Evolutionary conservation across 1,284 basidiomycete species (phyloP).

Genomic region (Trichosporon sp.): DNA sequence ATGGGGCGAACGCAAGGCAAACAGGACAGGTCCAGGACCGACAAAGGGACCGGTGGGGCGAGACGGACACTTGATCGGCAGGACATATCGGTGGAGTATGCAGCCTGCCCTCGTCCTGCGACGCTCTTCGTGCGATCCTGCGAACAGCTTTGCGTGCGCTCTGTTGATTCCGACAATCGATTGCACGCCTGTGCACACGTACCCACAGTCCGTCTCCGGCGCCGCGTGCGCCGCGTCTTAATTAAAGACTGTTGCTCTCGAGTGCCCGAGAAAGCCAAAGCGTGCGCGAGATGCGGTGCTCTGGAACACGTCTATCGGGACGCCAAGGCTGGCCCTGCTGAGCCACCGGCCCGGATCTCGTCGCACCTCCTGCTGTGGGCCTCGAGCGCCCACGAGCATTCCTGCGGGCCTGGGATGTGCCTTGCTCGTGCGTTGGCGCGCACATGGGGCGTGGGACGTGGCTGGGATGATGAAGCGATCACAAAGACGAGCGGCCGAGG

Average conservation of each 20-base stretch:
- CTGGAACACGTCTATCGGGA: neutral
- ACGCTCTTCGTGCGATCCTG: no score
- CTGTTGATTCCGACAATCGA: neutral
- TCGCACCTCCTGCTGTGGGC: no score
- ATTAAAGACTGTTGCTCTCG: neutral
- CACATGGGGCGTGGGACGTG: no score
- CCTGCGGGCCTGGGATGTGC: no score
- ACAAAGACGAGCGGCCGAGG: no score
- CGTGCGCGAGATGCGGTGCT: neutral
- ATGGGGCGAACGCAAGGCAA: neutral
- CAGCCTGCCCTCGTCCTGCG: no score
- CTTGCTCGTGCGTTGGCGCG: no score
- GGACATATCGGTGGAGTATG: neutral
- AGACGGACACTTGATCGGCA: neutral
- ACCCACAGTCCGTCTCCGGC: neutral
- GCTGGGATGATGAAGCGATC: no score
- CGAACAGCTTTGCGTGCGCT: neutral
- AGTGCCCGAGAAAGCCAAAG: neutral
- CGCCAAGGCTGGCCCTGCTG: neutral
- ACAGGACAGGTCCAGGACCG: neutral
- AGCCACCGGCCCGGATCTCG: neutral
- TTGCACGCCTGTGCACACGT: no score
- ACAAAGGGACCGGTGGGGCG: neutral
- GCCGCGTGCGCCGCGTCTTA: neutral
- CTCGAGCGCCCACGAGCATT: no score